These are phyloP conservation scores for Sordariomycetes sp. DNA, from an alignment of 2,329 filamentous ascomycete genomes.

Conservation along the genomic window DNA sequence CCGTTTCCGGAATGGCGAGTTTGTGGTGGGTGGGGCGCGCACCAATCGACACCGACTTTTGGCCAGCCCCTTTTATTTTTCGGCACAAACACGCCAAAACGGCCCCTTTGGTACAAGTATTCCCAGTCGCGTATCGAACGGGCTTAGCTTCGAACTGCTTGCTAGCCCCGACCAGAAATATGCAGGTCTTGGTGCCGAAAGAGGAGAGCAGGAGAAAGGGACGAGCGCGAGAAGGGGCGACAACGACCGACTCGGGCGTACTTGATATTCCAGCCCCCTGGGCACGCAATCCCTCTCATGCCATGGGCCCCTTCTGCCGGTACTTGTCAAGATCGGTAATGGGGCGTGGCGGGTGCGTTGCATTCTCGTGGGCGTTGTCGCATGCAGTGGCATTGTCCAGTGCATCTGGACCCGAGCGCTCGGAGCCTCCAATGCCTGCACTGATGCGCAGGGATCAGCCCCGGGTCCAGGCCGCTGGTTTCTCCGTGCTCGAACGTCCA, in stretches of 20 bases:
- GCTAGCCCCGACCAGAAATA: not conserved
- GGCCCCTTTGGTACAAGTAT: not conserved
- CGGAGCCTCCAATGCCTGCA: not conserved
- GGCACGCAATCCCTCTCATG: not conserved
- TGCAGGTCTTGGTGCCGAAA: not conserved
- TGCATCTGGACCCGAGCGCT: not conserved
- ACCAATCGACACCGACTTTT: not conserved
- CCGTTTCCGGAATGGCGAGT: not conserved
- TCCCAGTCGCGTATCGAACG: not conserved
- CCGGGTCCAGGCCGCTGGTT: not conserved
- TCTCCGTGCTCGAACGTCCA: no score
- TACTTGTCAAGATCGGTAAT: not conserved
- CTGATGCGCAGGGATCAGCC: not conserved
- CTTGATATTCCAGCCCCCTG: not conserved
- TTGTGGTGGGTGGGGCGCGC: not conserved
- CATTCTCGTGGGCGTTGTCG: not conserved
- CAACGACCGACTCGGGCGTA: no score
- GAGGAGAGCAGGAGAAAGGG: not conserved
- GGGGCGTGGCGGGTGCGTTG: not conserved
- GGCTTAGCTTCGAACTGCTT: not conserved
- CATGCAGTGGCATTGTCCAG: not conserved
- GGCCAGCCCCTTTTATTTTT: not conserved
- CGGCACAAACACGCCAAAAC: not conserved
- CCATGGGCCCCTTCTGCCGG: not conserved
- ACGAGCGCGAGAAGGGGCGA: not conserved